Percentiles rank a stretch among this genome's conserved stretches.
phyloP scores from a whole-genome alignment of 2,329 filamentous ascomycete genomes.

The Alternaria metachromatica region DNA sequence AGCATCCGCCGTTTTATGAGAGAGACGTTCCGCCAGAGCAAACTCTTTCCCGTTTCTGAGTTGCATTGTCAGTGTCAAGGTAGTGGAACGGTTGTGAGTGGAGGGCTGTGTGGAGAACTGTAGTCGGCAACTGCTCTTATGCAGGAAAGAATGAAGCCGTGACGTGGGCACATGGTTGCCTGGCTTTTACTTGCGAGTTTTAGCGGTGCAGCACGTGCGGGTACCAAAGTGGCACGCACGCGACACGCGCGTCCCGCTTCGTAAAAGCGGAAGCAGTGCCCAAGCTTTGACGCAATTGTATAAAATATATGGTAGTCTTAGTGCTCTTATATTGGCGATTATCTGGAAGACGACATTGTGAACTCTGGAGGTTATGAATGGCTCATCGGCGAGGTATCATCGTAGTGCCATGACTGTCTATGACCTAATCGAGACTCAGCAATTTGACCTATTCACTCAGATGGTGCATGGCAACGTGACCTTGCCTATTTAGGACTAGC shows the following conservation, averaged over 20 bases:
- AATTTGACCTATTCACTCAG: not conserved
- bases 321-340: too few species aligned
- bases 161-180: not conserved
- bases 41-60: not conserved
- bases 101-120: too few species aligned
- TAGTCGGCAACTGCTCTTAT: not conserved
- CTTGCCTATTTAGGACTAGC: not conserved
- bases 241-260: not conserved
- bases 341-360: too few species aligned
- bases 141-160: not conserved
- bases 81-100: too few species aligned
- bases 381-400: too few species aligned
- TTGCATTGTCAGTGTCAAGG: too few species aligned
- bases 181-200: not conserved
- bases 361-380: too few species aligned
- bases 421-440: not conserved
- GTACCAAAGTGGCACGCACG: not conserved
- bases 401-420: too few species aligned
- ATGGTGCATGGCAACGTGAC: not conserved
- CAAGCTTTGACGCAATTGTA: not conserved
- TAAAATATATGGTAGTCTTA: too few species aligned
- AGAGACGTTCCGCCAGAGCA: not conserved
- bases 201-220: not conserved
- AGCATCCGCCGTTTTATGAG: not conserved
- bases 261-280: not conserved